These are phyloP conservation scores for Saccharomycopsis selenospora DNA, from an alignment of 805 yeast genomes.

Conservation along the genomic window DNA sequence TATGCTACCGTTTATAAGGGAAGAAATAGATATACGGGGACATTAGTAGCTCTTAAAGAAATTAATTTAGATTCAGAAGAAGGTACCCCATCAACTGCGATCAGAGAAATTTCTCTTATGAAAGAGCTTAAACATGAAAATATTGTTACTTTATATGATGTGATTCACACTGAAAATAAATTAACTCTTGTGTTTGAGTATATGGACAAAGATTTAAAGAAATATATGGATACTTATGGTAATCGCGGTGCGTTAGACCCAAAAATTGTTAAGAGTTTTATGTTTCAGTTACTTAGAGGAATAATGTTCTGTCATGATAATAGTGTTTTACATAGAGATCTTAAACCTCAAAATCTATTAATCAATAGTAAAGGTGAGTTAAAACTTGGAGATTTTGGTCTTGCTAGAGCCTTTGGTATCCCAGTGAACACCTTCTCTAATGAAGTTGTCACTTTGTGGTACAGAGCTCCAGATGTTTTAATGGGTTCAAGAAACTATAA, in stretches of 20 bases:
- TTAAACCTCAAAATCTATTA: conserved; percentile 91
- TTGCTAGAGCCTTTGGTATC: conserved; percentile 96
- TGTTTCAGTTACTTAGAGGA: conserved; percentile 89
- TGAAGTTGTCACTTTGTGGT: conserved; percentile 97
- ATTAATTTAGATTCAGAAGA: conserved; percentile 93
- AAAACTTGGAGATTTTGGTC: conserved; percentile 93
- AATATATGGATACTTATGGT: conserved; percentile 88
- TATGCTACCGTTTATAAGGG: conserved; percentile 99
- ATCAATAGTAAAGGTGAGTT: conserved; percentile 86
- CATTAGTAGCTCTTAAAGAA: conserved; percentile 89
- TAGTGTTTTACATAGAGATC: conserved; percentile 71
- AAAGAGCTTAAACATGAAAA: conserved; percentile 91
- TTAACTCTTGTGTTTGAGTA: conserved; percentile 88
- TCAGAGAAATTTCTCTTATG: conserved; percentile 90
- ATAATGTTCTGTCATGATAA: conserved; percentile 83
- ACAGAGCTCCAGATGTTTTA: conserved; percentile 94
- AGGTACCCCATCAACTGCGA: conserved; percentile 98
- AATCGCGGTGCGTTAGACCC: conserved; percentile 66
- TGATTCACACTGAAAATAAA: conserved; percentile 94
- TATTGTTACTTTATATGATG: conserved; percentile 88
- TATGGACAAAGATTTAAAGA: conserved; percentile 88
- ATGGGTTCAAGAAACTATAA: conserved; percentile 93
- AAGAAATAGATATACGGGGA: conserved; percentile 76
- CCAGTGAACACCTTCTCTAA: conserved; percentile 96
- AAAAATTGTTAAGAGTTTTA: conserved; percentile 75